These are phyloP conservation scores for Arabidopsis hybrid DNA, from an alignment of 441 rosid species.

Conservation along the genomic window DNA sequence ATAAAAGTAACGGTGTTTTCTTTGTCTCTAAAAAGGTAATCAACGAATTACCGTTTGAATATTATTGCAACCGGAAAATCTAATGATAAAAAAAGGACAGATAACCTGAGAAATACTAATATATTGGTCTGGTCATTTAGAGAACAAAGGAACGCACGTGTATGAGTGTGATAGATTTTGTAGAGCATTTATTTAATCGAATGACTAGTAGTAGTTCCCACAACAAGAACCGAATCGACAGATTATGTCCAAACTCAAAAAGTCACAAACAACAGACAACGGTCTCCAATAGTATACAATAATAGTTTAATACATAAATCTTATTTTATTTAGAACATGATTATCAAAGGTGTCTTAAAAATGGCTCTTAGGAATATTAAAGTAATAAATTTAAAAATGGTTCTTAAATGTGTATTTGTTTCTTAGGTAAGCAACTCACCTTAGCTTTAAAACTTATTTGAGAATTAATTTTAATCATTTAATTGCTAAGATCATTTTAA, in stretches of 20 bases:
- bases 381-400: no score
- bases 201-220: neutral
- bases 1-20: neutral
- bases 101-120: neutral
- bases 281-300: neutral
- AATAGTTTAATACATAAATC: no score
- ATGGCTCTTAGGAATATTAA: no score
- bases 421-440: no score
- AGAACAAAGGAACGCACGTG: neutral
- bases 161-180: neutral
- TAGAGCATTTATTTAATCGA: neutral
- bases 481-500: no score
- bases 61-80: neutral
- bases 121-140: neutral
- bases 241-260: neutral
- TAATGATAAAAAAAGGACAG: neutral
- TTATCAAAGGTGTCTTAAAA: no score
- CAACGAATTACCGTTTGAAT: neutral
- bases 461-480: no score
- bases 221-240: neutral
- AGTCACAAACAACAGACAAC: neutral
- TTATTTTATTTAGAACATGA: no score
- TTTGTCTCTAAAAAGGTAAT: neutral
- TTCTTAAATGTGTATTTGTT: no score
- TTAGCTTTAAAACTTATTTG: no score